Percentiles rank a stretch among this genome's conserved stretches.
These are phyloP conservation scores for Torrubiellomyces zombiae DNA, from an alignment of 2,329 filamentous ascomycete genomes.

Conservation along the genomic window DNA sequence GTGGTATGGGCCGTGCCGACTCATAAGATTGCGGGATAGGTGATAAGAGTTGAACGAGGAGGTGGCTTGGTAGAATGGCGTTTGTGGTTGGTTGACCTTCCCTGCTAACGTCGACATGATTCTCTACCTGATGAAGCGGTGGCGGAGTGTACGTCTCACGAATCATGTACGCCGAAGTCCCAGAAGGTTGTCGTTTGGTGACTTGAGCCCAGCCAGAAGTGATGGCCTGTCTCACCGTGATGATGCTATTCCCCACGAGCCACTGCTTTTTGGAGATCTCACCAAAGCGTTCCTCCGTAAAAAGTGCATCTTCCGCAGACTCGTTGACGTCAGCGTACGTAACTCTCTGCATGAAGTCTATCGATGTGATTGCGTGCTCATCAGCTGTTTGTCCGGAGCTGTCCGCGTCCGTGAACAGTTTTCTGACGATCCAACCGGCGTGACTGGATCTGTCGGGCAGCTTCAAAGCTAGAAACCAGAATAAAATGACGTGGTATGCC, in stretches of 20 bases:
- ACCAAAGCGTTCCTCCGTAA: constrained; percentile 47
- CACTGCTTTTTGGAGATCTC: constrained; percentile 51
- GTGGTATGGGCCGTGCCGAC: constrained; percentile 51
- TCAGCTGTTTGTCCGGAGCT: constrained; percentile 58
- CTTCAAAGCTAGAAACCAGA: constrained; percentile 89
- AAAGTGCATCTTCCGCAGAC: constrained; percentile 48
- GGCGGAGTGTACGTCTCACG: constrained; percentile 42
- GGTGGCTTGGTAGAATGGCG: constrained; percentile 54
- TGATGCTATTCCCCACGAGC: constrained; percentile 56
- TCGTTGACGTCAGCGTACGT: constrained; percentile 76
- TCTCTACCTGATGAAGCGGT: constrained; percentile 36
- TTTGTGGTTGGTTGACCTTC: constrained; percentile 37
- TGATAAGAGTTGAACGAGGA: constrained; percentile 53
- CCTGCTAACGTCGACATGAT: constrained; percentile 28
- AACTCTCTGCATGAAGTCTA: constrained; percentile 87
- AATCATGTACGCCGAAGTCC: constrained; percentile 42
- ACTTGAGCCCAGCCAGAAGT: constrained; percentile 52
- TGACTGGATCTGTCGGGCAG: constrained; percentile 68
- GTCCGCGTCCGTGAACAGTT: constrained; percentile 62
- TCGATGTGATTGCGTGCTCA: constrained; percentile 82
- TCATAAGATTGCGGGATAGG: constrained; percentile 42
- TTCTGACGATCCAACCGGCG: constrained; percentile 79
- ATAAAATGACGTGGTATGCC: constrained; percentile 88
- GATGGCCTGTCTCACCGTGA: constrained; percentile 57
- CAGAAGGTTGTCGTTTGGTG: constrained; percentile 55